These are phyloP conservation scores for Backusella morwellensis DNA, from an alignment of 192 early-diverging fungal genomes.

Conservation along the genomic window DNA sequence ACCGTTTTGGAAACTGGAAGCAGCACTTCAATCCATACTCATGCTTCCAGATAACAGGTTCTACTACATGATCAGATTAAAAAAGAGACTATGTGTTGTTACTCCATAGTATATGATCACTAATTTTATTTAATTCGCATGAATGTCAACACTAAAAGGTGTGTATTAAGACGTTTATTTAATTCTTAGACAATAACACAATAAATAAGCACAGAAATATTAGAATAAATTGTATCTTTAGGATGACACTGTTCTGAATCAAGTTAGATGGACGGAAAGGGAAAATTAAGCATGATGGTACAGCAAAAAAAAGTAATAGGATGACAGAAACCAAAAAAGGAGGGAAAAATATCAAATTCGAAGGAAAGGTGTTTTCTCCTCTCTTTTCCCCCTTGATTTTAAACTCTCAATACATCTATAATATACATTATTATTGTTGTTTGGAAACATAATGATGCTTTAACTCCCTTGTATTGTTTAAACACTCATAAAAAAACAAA, in stretches of 20 bases:
- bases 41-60: no score
- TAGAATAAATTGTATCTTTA: background rate
- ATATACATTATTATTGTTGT: background rate
- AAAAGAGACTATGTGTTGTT: background rate
- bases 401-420: background rate
- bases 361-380: background rate
- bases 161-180: background rate
- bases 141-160: background rate
- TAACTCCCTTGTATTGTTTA: background rate
- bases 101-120: background rate
- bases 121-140: background rate
- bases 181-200: background rate
- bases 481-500: background rate
- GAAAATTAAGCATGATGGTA: background rate
- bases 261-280: background rate
- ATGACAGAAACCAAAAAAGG: background rate
- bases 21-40: no score
- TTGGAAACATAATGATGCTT: background rate
- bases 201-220: background rate
- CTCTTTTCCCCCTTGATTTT: background rate
- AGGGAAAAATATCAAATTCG: background rate
- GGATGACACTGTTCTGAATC: background rate
- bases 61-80: background rate
- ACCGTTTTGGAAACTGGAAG: no score
- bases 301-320: background rate